Percentiles rank a stretch among this genome's conserved stretches.
phyloP scores from a whole-genome alignment of 2,329 filamentous ascomycete genomes.

The Alternaria triticina region DNA sequence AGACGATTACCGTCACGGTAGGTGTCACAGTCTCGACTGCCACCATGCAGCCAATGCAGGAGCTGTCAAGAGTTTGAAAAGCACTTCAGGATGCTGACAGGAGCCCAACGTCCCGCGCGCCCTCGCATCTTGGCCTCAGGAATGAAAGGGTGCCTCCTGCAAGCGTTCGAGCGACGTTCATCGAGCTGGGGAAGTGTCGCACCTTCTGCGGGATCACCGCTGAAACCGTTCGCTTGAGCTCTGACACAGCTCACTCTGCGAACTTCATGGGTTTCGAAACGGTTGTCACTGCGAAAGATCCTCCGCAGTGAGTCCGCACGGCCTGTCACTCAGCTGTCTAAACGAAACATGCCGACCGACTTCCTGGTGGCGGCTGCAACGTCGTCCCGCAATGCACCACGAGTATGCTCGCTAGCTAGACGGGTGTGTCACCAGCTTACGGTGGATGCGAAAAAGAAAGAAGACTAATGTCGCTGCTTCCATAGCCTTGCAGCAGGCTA shows the following conservation, averaged over 20 bases:
- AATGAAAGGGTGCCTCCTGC: constrained; percentile 7
- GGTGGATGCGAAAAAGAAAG: constrained; percentile 16
- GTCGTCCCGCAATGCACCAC: constrained; percentile 5
- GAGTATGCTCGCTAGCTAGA: constrained; percentile 3
- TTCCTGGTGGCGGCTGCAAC: neutral
- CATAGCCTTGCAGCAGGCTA: constrained; percentile 32
- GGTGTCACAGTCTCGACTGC: constrained; percentile 22
- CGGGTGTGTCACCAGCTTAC: constrained; percentile 6
- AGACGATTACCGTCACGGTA: neutral
- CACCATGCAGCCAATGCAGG: constrained; percentile 11
- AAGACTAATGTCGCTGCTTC: constrained; percentile 32
- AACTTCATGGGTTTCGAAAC: constrained; percentile 20
- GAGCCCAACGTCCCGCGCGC: constrained; percentile 3
- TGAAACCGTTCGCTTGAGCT: constrained; percentile 20
- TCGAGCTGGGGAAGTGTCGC: constrained; percentile 12
- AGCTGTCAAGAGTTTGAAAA: constrained; percentile 19
- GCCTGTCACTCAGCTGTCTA: neutral
- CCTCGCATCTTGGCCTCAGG: neutral
- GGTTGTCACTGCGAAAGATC: neutral
- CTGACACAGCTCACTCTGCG: constrained; percentile 17
- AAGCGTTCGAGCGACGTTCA: constrained; percentile 9
- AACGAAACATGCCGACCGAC: constrained; percentile 9
- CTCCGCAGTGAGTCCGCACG: neutral
- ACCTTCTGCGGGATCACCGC: constrained; percentile 7
- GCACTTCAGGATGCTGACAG: constrained; percentile 16